Conservation (phyloP, 2,329 filamentous ascomycete genomes). For the Metarhizium sp. region DNA sequence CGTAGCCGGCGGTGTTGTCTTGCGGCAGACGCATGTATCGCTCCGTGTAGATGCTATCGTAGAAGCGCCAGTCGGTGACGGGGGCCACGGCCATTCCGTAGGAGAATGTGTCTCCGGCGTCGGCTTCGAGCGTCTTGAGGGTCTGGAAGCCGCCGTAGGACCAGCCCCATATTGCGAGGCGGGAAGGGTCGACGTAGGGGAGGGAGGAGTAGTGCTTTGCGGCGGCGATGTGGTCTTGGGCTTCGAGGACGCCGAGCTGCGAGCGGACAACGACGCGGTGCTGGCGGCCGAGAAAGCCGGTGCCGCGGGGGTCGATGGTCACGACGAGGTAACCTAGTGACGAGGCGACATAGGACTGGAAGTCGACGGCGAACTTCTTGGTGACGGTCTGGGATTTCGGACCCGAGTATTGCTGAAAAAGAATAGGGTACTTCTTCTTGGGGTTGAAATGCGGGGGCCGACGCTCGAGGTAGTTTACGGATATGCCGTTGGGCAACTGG, state of each 20-base stretch:
- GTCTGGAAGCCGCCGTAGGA: conserved; percentile 94
- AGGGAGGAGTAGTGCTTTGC: conserved; percentile 77
- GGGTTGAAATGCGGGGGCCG: conserved; percentile 81
- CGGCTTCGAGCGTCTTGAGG: conserved; percentile 86
- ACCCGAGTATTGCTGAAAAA: conserved; percentile 92
- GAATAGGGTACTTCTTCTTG: conserved; percentile 79
- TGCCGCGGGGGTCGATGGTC: conserved; percentile 88
- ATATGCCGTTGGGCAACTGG: conserved; percentile 66
- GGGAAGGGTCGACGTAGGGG: conserved; percentile 69
- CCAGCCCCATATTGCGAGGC: conserved; percentile 97
- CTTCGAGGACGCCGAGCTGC: conserved; percentile 76
- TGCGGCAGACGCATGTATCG: conserved; percentile 95
- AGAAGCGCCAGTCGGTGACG: conserved; percentile 97
- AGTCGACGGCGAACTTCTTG: conserved; percentile 75
- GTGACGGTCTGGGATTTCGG: conserved; percentile 85
- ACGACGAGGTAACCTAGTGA: conserved; percentile 86
- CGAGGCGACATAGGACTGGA: conserved; percentile 81
- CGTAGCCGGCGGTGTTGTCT: conserved; percentile 70
- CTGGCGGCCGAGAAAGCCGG: conserved; percentile 79
- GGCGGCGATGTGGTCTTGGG: conserved; percentile 82
- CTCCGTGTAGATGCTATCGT: conserved; percentile 90
- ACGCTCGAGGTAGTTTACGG: conserved; percentile 67
- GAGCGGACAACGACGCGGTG: conserved; percentile 74
- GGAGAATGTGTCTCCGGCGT: conserved; percentile 80
- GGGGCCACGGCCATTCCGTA: conserved; percentile 98